Evolutionary conservation across 257 asterid species (phyloP), one percentile per base, ranked within the genome.

Genomic region (Mentha longifolia): DNA sequence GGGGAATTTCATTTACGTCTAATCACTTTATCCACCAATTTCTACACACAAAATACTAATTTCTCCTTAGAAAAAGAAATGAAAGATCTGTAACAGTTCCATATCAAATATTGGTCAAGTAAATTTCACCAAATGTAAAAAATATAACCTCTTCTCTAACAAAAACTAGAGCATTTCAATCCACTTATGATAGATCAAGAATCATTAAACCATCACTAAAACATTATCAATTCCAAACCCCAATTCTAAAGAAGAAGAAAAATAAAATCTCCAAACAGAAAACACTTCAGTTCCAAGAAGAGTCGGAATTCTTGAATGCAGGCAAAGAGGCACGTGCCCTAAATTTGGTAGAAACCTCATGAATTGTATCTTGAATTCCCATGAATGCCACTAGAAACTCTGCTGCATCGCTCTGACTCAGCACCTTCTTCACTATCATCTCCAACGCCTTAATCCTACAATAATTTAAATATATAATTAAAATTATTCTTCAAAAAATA

Each of bases 401-500:
- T 13, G 95, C 98, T 28, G 96, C 98, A 70, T 86, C 94, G 25
- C 85, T 81, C 76, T 85, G 88, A 79, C 82, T 76, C 62, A 90
- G 22, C 76, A 93, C 88, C 67, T 85, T 91, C 82, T 86, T 80
- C 61, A 89, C 85, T 22, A 84, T 90, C 83, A 82, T 52, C 42
- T 86, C 88, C 68, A 91, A 19, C 55, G 90, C 86, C 79, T 86
- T 90, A 15, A 81, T 69, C 87, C 98, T 45, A 8, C 2, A 1
- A 15, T 5, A n/a, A n/a, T n/a, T n/a, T n/a, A n/a, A n/a, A n/a
- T n/a, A 6, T 11, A 5, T 3, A 49, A 14, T 13, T 5, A 35
- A 4, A n/a, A 19, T 13, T 7, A 17, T 2, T 9, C 9, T 15
- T 37, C 14, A 7, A 16, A 71, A 3, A 55, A 25, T 4, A 3